Percentiles rank a stretch among this genome's conserved stretches.
These are phyloP conservation scores for Candida insectorum DNA, from an alignment of 805 yeast genomes.

Conservation along the genomic window DNA sequence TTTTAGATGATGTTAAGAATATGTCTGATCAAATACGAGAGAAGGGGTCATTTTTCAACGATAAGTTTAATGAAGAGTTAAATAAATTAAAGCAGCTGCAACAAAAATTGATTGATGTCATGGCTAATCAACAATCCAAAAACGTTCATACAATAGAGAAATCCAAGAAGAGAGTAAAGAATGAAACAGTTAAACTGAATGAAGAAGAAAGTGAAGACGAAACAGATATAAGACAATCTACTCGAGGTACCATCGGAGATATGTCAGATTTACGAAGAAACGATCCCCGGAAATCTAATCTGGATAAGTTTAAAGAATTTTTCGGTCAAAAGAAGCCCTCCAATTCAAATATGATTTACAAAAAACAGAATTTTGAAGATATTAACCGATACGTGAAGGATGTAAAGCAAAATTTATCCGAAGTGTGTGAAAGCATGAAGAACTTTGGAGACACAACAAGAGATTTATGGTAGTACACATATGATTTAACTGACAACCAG, in stretches of 20 bases:
- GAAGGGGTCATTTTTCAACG: conserved; percentile 50
- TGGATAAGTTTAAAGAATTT: conserved; percentile 21
- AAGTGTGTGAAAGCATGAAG: conserved; percentile 50
- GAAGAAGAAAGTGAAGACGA: conserved; percentile 20
- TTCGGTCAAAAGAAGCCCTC: conserved; percentile 17
- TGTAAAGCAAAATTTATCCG: conserved; percentile 46
- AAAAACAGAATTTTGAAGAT: conserved; percentile 50
- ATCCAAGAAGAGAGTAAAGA: conserved; percentile 23
- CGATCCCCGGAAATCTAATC: too few relatives aligned
- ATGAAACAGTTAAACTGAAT: conserved; percentile 3
- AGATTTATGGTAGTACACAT: conserved; percentile 42
- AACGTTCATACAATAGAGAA: conserved; percentile 15
- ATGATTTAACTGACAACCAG: too few relatives aligned
- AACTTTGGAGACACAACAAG: conserved; percentile 43
- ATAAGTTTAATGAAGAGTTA: conserved; percentile 49
- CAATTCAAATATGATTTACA: conserved; percentile 28
- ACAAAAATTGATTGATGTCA: conserved; percentile 28
- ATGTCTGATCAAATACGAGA: conserved; percentile 46
- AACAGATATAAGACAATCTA: conserved; percentile 4
- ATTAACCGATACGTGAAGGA: conserved; percentile 48
- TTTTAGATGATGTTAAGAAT: conserved; percentile 71
- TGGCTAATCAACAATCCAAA: conserved; percentile 27
- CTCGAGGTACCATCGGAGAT: conserved; percentile 10
- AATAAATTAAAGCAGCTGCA: conserved; percentile 57
- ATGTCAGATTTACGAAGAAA: conserved; percentile 23